Base-by-base conservation (phyloP, 768 basidiomycete genomes). In the Cyclocybe aegerita region DNA sequence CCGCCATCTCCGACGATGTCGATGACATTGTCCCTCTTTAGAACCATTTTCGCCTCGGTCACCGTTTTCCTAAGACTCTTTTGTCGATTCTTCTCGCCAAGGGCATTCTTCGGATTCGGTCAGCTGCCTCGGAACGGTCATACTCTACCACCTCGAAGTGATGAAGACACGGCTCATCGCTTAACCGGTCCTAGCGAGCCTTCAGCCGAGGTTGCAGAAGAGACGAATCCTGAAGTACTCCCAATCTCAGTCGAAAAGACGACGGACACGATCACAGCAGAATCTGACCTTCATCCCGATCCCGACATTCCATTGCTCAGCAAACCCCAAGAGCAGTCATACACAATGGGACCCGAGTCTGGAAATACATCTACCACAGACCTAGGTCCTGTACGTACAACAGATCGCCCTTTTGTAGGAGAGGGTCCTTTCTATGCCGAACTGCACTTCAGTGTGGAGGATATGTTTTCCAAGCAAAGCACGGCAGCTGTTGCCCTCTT, bases 41-140 rank as follows among this genome's bases (percentile, higher is more conserved):
- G 40, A 14, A 44, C 46, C 9, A 42, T 52, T 9, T 50, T 50
- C 16, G 44, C 43, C 12, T 49, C 57, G 7, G 14, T 49, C 7
- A n/a, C 36, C n/a, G 35, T 33, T 12, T 49, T 52, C 39, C 17
- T 55, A 16, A 34, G 39, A 31, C 34, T 52, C 23, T 45, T 44
- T 42, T 50, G 45, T 39, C 43, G 30, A 33, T 35, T 54, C 32
- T 32, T 51, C 15, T 23, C 11, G 16, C 43, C 42, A 11, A 39
- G 32, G 6, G 15, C 45, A 30, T 43, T 48, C 15, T 46, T 54
- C 30, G 43, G 35, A 23, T 9, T 29, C 15, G n/a, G 23, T 23
- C 23, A 23, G 23, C 23, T 23, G 23, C 23, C 23, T 23, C 4
- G 23, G 23, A 23, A 39, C 38, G 36, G 40, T 35, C 34, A 16